These are phyloP conservation scores for Stagonosporopsis rhizophila DNA, from an alignment of 2,329 filamentous ascomycete genomes.

Conservation along the genomic window DNA sequence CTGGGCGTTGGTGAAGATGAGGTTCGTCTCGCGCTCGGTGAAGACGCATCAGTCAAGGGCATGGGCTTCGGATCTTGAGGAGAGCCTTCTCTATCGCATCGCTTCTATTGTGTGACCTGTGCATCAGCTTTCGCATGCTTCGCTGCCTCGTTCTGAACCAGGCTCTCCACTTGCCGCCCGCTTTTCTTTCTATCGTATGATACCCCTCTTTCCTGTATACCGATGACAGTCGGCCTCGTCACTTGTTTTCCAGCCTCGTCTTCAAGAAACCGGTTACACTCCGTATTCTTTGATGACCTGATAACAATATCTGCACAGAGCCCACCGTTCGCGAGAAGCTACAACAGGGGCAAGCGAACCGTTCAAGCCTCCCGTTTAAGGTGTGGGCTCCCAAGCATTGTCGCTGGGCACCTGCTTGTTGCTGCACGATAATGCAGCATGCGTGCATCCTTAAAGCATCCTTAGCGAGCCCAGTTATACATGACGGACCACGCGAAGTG, in stretches of 20 bases:
- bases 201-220: slow-evolving; percentile 18
- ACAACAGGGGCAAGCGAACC: slow-evolving; percentile 8
- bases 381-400: background rate
- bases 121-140: background rate
- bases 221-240: background rate
- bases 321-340: background rate
- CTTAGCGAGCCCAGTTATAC: background rate
- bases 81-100: background rate
- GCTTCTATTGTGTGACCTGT: background rate
- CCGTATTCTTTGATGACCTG: slow-evolving; percentile 2
- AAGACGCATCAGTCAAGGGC: slow-evolving; percentile 85
- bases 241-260: background rate
- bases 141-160: background rate
- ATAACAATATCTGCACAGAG: slow-evolving; percentile 2
- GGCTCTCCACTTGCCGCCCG: slow-evolving; percentile 3
- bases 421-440: background rate
- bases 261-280: background rate
- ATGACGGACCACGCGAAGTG: background rate
- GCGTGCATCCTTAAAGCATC: background rate
- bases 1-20: slow-evolving; percentile 90
- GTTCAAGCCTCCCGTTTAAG: background rate
- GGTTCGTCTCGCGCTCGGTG: slow-evolving; percentile 83
- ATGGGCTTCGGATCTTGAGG: slow-evolving; percentile 60
- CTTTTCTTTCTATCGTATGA: slow-evolving; percentile 8
- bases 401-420: background rate